Conservation (phyloP, 768 basidiomycete genomes). For the Podaxis rugospora region DNA sequence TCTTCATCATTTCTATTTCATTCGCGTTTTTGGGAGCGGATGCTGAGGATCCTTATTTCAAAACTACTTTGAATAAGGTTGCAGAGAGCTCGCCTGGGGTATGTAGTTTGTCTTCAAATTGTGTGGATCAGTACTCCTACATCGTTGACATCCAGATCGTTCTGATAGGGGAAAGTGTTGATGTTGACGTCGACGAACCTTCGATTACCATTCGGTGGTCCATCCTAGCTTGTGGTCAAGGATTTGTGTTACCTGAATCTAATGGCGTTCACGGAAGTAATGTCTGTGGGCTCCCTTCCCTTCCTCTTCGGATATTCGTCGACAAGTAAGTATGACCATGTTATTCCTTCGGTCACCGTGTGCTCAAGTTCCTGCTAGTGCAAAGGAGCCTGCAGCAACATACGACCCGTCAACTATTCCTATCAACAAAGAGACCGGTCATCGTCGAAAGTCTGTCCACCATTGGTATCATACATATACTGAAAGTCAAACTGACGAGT, state of each 20-base stretch:
- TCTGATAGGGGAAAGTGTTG: constrained; percentile 51
- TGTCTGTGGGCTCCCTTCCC: constrained; percentile 42
- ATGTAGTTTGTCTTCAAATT: constrained; percentile 14
- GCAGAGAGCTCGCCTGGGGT: constrained; percentile 43
- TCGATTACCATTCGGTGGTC: constrained; percentile 54
- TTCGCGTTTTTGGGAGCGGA: constrained; percentile 44
- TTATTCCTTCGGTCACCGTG: background rate
- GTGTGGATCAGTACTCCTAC: background rate
- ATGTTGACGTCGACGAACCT: constrained; percentile 57
- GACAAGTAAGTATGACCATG: constrained; percentile 35
- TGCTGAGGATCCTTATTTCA: constrained; percentile 37
- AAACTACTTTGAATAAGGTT: constrained; percentile 32
- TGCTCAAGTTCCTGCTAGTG: constrained; percentile 20
- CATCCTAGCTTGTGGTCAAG: constrained; percentile 46
- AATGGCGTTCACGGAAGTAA: constrained; percentile 40
- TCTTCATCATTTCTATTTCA: constrained; percentile 45
- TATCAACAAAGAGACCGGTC: constrained; percentile 32
- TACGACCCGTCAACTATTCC: constrained; percentile 49
- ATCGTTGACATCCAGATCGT: constrained; percentile 34
- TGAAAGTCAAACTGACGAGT: background rate
- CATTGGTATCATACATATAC: background rate
- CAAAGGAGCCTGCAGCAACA: constrained; percentile 28
- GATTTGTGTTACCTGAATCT: constrained; percentile 40
- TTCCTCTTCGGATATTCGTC: constrained; percentile 39
- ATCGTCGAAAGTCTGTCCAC: constrained; percentile 35